Evolutionary conservation across 208 protist genomes (phyloP).

Genomic region (Trypanosoma melophagium): DNA sequence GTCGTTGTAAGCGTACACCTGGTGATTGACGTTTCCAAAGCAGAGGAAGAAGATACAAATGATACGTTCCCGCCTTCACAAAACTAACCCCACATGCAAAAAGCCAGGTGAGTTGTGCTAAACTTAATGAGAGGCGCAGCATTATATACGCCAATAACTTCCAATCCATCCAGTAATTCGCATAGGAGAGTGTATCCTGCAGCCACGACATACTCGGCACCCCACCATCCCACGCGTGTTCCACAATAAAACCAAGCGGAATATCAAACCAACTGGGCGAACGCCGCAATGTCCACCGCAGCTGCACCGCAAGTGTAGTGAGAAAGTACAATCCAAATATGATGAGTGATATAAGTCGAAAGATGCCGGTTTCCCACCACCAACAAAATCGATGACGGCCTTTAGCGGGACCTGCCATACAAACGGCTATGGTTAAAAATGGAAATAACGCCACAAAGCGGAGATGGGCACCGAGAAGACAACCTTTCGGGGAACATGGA

Average conservation of each 20-base stretch:
- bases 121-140: slow-evolving; percentile 20
- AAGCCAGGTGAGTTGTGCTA: slow-evolving; percentile 17
- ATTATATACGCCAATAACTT: slow-evolving; percentile 5
- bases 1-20: neutral
- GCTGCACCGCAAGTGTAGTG: neutral
- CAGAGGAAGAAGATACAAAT: slow-evolving; percentile 17
- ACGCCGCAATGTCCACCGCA: slow-evolving; percentile 4
- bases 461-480: slow-evolving; percentile 2
- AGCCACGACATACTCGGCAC: slow-evolving; percentile 14
- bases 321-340: neutral
- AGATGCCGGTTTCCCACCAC: slow-evolving; percentile 19
- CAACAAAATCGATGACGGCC: slow-evolving; percentile 5
- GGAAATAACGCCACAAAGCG: slow-evolving; percentile 12
- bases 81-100: slow-evolving; percentile 6
- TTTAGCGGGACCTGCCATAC: slow-evolving; percentile 6
- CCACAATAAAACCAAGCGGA: neutral
- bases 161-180: neutral
- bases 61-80: slow-evolving; percentile 17
- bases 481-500: neutral
- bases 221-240: neutral
- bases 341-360: slow-evolving; percentile 1
- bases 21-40: slow-evolving; percentile 9
- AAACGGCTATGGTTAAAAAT: slow-evolving; percentile 7
- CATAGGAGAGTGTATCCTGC: slow-evolving; percentile 1
- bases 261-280: slow-evolving; percentile 21